Percentiles rank a stretch among this genome's conserved stretches.
Conservation (phyloP, 345 rosid genomes). For the Cardamine occulta region DNA sequence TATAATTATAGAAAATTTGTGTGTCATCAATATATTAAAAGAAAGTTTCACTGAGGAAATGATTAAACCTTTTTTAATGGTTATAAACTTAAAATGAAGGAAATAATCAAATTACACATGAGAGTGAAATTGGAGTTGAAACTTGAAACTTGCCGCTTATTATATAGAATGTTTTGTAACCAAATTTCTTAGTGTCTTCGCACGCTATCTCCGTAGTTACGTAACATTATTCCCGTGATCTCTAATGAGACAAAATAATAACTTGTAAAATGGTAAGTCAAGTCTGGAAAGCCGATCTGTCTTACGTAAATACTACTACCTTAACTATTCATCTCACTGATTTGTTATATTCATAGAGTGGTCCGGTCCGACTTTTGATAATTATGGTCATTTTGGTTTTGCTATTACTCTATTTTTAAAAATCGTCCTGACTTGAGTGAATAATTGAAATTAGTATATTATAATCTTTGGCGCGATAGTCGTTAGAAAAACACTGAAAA, state of each 20-base stretch:
- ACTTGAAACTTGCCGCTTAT: background rate
- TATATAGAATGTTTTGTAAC: background rate
- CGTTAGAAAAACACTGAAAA: background rate
- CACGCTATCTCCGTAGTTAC: conserved; percentile 6
- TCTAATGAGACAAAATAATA: conserved; percentile 17
- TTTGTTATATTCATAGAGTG: conserved; percentile 1
- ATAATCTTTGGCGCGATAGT: background rate
- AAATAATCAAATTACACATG: conserved; percentile 1
- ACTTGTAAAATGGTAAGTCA: conserved; percentile 1
- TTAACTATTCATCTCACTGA: background rate
- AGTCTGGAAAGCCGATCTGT: conserved; percentile 6
- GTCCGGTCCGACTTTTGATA: conserved; percentile 24
- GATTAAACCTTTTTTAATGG: background rate
- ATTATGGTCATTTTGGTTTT: background rate
- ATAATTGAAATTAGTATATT: conserved; percentile 15
- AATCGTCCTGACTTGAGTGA: background rate
- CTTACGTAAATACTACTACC: background rate
- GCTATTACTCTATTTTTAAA: background rate
- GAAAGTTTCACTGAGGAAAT: background rate
- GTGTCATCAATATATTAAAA: background rate
- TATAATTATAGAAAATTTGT: background rate
- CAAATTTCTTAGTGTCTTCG: background rate
- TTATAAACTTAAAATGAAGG: background rate
- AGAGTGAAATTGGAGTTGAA: background rate
- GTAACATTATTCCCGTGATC: background rate